Evolutionary conservation across 495 filamentous ascomycete genomes (phyloP), one percentile per base, ranked within the genome.

Genomic region (Penicillium macrosclerotiorum): DNA sequence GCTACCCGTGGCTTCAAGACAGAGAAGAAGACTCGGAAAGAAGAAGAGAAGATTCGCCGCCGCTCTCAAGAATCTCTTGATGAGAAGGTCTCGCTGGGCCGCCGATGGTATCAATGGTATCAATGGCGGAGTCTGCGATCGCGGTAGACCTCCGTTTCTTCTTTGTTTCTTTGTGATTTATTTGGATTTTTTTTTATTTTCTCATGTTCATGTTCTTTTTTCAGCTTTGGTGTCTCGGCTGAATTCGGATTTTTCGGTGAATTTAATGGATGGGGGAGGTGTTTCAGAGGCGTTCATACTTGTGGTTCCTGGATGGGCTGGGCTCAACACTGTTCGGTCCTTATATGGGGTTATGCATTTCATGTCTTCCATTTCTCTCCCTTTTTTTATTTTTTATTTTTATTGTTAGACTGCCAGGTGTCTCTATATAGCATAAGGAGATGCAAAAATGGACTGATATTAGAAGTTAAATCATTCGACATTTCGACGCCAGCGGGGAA

Each of bases 1-100:
- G 68, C 71, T 4, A 67, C 58, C 3, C 64, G 60, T 11, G 56
- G 57, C n/a, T 73, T 66, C 52, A 64, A 59, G 43, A 56, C 60
- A 5, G 61, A 69, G 57, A 64, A 63, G 19, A 56, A 70, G 45
- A 60, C 52, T 3, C 50, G 42, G 30, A 67, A 64, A 32, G 45
- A 51, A 42, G 58, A 65, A 50, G 46, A 57, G 38, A 50, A 60
- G 51, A 11, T 54, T 24, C 36, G 52, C 19, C 52, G 49, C 35
- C 47, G 57, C 46, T 55, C 55, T 36, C 24, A 63, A 8, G 53
- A 63, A 16, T 60, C 57, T 22, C 6, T 59, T 13, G 62, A 62
- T 42, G 65, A 68, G 44, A 71, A 69, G 44, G 42, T 47, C 23
- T 57, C 60, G 6, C 13, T 65, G 6, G 49, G 42, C 8, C 58